phyloP scores from a whole-genome alignment of 345 rosid genomes.

The Rhodamnia rubescens region DNA sequence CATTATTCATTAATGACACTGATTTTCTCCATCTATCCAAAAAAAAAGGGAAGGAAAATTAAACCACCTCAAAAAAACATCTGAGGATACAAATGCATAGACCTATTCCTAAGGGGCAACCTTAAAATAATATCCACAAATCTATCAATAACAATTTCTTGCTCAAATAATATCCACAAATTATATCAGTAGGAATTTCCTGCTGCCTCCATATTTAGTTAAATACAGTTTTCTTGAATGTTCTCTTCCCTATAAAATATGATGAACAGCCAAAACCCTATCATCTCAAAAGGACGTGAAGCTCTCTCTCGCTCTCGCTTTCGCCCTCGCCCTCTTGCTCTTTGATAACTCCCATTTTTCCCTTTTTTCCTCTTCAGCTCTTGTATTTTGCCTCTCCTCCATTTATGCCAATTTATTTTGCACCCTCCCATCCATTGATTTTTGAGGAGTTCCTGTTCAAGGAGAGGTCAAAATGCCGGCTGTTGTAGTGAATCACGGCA shows the following conservation, averaged over 20 bases:
- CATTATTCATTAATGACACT: not conserved
- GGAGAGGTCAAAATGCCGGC: slow-evolving; percentile 2
- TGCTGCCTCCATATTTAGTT: not conserved
- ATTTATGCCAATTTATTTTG: not conserved
- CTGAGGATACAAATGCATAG: not conserved
- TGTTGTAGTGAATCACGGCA: slow-evolving; percentile 9
- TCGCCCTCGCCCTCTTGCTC: not conserved
- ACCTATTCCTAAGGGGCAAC: not conserved
- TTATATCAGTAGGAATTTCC: not conserved
- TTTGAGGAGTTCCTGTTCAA: not conserved
- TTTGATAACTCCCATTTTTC: not conserved
- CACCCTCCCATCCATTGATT: not conserved
- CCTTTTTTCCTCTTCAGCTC: not conserved
- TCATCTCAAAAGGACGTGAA: not conserved
- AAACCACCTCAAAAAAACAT: not conserved
- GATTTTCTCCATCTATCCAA: not conserved
- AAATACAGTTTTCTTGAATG: not conserved
- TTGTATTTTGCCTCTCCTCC: not conserved
- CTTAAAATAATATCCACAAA: not conserved
- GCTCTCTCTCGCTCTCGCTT: not conserved
- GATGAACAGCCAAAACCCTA: not conserved
- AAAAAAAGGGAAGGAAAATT: not conserved
- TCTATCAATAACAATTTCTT: not conserved
- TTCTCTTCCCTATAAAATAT: not conserved
- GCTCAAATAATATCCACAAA: not conserved